Conservation (phyloP, 202 grass and related monocot species). For the Digitaria exilis region DNA sequence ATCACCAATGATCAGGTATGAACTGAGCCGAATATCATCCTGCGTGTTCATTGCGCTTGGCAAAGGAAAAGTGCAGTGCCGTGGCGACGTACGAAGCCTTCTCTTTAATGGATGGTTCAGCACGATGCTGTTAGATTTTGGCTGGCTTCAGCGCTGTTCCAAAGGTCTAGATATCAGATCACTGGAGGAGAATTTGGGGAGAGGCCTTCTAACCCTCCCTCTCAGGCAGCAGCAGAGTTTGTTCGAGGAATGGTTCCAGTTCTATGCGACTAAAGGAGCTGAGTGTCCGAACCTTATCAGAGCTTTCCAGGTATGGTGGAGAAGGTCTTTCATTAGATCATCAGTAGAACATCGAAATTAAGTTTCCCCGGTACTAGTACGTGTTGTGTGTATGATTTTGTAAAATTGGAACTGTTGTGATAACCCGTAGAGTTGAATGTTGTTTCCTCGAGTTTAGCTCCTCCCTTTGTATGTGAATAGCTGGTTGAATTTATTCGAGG, state of each 20-base stretch:
- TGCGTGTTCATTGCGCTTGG: constrained; percentile 69
- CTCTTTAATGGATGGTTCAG: constrained; percentile 62
- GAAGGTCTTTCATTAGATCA: constrained; percentile 69
- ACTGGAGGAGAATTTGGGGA: constrained; percentile 80
- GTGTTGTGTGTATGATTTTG: constrained; percentile 22
- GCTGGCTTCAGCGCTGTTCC: constrained; percentile 78
- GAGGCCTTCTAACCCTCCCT: constrained; percentile 72
- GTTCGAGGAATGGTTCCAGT: constrained; percentile 84
- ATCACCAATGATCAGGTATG: constrained; percentile 79
- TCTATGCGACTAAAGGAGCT: constrained; percentile 46
- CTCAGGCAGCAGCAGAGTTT: constrained; percentile 75
- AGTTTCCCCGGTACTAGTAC: constrained; percentile 14
- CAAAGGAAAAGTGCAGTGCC: constrained; percentile 72
- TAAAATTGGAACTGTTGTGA: constrained; percentile 46
- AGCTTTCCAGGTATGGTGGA: constrained; percentile 93
- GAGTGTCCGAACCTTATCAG: constrained; percentile 76
- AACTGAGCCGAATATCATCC: constrained; percentile 77
- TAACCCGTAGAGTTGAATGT: constrained; percentile 30
- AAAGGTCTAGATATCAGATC: constrained; percentile 87
- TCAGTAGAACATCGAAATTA: constrained; percentile 6
- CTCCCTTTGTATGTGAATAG: constrained; percentile 36
- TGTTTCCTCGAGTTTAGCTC: constrained; percentile 33
- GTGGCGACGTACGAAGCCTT: constrained; percentile 41
- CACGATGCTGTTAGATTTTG: constrained; percentile 70
- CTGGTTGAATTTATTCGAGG: constrained; percentile 38